A percentile compares a stretch with the other conserved stretches of the same genome.
These are phyloP conservation scores for Iberis amara DNA, from an alignment of 441 rosid species.

Conservation along the genomic window DNA sequence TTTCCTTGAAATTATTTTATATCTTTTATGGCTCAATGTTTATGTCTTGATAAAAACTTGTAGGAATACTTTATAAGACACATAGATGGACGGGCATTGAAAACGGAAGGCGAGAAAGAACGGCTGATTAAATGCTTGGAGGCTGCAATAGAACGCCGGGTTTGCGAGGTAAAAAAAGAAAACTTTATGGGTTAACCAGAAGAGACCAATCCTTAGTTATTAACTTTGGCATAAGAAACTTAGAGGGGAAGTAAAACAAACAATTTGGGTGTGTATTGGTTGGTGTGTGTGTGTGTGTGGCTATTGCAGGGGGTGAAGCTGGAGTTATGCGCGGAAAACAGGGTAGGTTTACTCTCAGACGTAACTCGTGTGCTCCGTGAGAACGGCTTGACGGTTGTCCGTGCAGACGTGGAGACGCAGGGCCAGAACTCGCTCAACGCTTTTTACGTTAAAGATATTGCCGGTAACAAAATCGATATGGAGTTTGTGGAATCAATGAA, in stretches of 20 bases:
- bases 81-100: conserved; percentile 74
- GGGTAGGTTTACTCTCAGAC: conserved; percentile 81
- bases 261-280: conserved; percentile 16
- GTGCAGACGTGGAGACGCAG: conserved; percentile 84
- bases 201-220: conserved; percentile 2
- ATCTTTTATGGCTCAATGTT: not conserved
- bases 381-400: conserved; percentile 77
- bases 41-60: conserved; percentile 12
- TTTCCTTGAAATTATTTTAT: not conserved
- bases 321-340: conserved; percentile 76
- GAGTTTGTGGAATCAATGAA: conserved; percentile 54
- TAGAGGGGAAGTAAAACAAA: too few relatives aligned
- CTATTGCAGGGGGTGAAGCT: conserved; percentile 70
- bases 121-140: conserved; percentile 80
- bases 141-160: conserved; percentile 85
- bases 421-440: conserved; percentile 69
- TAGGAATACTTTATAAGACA: conserved; percentile 94
- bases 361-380: conserved; percentile 89
- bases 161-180: conserved; percentile 53
- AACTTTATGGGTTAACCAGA: not conserved
- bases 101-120: conserved; percentile 92
- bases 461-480: conserved; percentile 58
- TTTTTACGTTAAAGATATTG: conserved; percentile 49
- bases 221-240: too few relatives aligned
- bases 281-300: conserved; percentile 25